Evolutionary conservation across 176 grass and related monocot genomes (phyloP), one percentile per base, ranked within the genome.

Genomic region (Zizania latifolia): DNA sequence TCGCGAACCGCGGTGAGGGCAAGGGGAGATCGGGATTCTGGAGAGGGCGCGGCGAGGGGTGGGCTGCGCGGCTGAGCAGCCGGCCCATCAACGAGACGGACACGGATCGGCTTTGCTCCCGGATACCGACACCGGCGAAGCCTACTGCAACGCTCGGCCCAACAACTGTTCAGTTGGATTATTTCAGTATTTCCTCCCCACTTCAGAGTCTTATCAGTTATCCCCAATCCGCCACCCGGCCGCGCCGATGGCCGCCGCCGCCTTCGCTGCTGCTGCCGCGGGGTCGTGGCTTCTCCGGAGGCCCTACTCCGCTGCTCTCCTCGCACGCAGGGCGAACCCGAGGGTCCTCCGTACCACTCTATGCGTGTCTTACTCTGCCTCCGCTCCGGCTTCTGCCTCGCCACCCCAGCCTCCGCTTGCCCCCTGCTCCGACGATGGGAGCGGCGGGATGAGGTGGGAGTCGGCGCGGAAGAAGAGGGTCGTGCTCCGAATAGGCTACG

Each of bases 391-490:
- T 29, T 31, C 50, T 56, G 11, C 33, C 28, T 33, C 32, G 6
- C 65, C 72, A 10, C n/a, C 30, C 55, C 56, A 71, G 21, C 12
- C 48, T 68, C 53, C 88, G 27, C 51, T 50, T 36, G 24, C 72
- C 36, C 34, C 62, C 43, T 83, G 32, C 33, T 62, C 15, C 19
- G 38, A 35, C 13, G 63, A 48, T 41, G 78, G 43, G 27, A 62
- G 70, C 16, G 67, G 68, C 4, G 75, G 80, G 55, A 86, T 71
- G 81, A 83, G 76, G 40, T 98, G 95, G 95, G 86, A 92, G 27
- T 88, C 95, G 3, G 76, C 82, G 24, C 84, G 82, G 62, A 98
- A 98, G 91, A 98, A 98, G 84, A 92, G 90, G 63, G 89, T 94
- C 26, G 84, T 98, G 32, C 88, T 92, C 75, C 91, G 95, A 58